These are phyloP conservation scores for Jaapia argillacea DNA, from an alignment of 768 basidiomycete species.

Conservation along the genomic window DNA sequence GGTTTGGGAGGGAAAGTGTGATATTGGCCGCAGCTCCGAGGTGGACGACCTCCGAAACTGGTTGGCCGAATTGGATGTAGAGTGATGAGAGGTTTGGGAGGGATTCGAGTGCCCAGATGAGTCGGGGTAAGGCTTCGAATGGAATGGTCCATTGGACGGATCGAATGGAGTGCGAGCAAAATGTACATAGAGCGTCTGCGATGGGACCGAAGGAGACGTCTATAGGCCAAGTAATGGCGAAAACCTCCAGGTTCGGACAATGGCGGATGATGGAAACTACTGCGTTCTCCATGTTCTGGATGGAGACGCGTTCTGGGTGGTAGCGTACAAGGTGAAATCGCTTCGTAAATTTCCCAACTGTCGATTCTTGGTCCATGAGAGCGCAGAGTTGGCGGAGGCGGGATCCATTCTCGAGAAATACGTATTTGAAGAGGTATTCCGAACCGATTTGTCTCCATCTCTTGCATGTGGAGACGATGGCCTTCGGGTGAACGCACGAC, in stretches of 20 bases:
- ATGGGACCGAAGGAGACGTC: slow-evolving; percentile 47
- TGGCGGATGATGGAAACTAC: slow-evolving; percentile 50
- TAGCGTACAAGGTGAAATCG: slow-evolving; percentile 62
- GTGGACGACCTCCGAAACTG: slow-evolving; percentile 29
- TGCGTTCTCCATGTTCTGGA: slow-evolving; percentile 40
- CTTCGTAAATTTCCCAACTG: slow-evolving; percentile 61
- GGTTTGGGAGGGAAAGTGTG: slow-evolving; percentile 37
- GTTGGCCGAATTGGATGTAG: slow-evolving; percentile 39
- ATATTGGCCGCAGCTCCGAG: slow-evolving; percentile 56
- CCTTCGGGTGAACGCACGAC: slow-evolving; percentile 25
- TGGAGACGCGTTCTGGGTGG: no score
- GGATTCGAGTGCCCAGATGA: slow-evolving; percentile 63
- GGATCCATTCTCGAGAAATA: slow-evolving; percentile 55
- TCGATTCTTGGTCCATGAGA: slow-evolving; percentile 40
- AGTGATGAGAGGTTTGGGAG: slow-evolving; percentile 47
- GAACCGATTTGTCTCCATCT: slow-evolving; percentile 51
- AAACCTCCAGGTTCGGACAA: slow-evolving; percentile 67
- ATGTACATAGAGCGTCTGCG: slow-evolving; percentile 51
- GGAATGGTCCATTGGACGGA: slow-evolving; percentile 56
- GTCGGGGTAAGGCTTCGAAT: slow-evolving; percentile 42
- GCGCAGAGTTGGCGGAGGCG: slow-evolving; percentile 41
- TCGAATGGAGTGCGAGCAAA: slow-evolving; percentile 38
- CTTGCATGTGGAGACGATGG: slow-evolving; percentile 59
- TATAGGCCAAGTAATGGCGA: slow-evolving; percentile 61
- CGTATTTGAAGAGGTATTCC: slow-evolving; percentile 58